A percentile compares a stretch with the other conserved stretches of the same genome.
Conservation (phyloP, 352 stramenopile species). For the Thraustotheca clavata region DNA sequence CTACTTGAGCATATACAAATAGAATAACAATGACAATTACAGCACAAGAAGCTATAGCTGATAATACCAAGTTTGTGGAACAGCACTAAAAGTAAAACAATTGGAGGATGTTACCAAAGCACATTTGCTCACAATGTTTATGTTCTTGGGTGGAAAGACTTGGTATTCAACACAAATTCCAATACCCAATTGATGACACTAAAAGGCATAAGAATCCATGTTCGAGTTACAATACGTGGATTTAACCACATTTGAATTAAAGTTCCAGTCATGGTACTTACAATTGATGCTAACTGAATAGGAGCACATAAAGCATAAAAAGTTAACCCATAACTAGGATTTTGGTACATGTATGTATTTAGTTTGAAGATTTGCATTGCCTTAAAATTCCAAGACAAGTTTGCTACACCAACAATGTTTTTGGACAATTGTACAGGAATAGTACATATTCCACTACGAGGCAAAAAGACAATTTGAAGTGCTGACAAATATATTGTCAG, state of each 20-base stretch:
- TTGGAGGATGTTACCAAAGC: slow-evolving; percentile 20
- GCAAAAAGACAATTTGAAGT: slow-evolving; percentile 21
- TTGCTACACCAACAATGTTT: slow-evolving; percentile 15
- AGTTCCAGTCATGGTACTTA: slow-evolving; percentile 24
- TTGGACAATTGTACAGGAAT: slow-evolving; percentile 24
- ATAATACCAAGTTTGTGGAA: slow-evolving; percentile 19
- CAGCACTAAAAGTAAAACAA: slow-evolving; percentile 20
- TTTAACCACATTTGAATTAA: slow-evolving; percentile 24
- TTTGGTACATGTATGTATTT: too few species aligned
- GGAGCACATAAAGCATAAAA: slow-evolving; percentile 18
- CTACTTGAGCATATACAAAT: neutral
- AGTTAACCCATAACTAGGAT: too few species aligned
- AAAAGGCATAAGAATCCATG: slow-evolving; percentile 20
- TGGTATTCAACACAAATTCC: slow-evolving; percentile 21
- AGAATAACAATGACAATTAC: slow-evolving; percentile 14
- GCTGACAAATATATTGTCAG: slow-evolving; percentile 20
- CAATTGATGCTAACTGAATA: slow-evolving; percentile 20
- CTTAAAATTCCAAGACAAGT: too few species aligned
- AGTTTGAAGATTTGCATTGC: too few species aligned
- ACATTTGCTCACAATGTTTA: slow-evolving; percentile 8
- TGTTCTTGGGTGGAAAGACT: neutral
- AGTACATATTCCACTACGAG: slow-evolving; percentile 15
- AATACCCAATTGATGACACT: slow-evolving; percentile 24
- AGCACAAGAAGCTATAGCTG: slow-evolving; percentile 12
- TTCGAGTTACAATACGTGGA: slow-evolving; percentile 16